Evolutionary conservation across 2,329 filamentous ascomycete genomes (phyloP).

Genomic region (Aaosphaeria pasadenensis): DNA sequence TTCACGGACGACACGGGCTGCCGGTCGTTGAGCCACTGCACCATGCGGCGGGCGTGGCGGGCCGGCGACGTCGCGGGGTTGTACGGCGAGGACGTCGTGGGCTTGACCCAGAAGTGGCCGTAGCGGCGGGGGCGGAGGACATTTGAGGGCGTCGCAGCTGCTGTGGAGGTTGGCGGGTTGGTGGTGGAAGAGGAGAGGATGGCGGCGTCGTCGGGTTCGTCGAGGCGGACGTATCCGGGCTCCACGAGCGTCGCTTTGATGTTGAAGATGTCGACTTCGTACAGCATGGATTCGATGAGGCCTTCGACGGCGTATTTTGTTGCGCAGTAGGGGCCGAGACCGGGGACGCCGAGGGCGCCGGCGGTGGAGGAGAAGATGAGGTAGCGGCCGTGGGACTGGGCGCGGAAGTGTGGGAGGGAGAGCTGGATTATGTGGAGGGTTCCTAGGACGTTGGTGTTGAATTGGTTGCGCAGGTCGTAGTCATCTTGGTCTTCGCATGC

Average conservation of each 20-base stretch:
- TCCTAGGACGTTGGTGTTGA: slow-evolving; percentile 97
- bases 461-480: slow-evolving; percentile 90
- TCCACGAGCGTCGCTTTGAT: slow-evolving; percentile 93
- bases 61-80: slow-evolving; percentile 74
- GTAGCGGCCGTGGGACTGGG: slow-evolving; percentile 72
- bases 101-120: slow-evolving; percentile 89
- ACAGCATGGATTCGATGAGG: slow-evolving; percentile 92
- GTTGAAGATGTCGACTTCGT: slow-evolving; percentile 88
- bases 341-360: slow-evolving; percentile 89
- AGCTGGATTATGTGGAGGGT: slow-evolving; percentile 90
- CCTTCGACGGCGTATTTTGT: slow-evolving; percentile 97
- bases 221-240: slow-evolving; percentile 80
- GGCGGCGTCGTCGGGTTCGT: slow-evolving; percentile 63
- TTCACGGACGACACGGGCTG: slow-evolving; percentile 92
- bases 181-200: slow-evolving; percentile 6
- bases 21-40: slow-evolving; percentile 90
- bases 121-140: slow-evolving; percentile 65
- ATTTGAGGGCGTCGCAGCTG: slow-evolving; percentile 14
- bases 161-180: slow-evolving; percentile 35
- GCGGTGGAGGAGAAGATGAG: slow-evolving; percentile 93
- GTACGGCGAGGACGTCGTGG: slow-evolving; percentile 74
- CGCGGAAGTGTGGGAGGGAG: slow-evolving; percentile 82
- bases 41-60: slow-evolving; percentile 82
- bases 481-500: slow-evolving; percentile 97
- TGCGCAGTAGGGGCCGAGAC: slow-evolving; percentile 89